Percentiles rank a stretch among this genome's conserved stretches.
These are phyloP conservation scores for Phialophora macrospora DNA, from an alignment of 2,329 filamentous ascomycete genomes.

Conservation along the genomic window DNA sequence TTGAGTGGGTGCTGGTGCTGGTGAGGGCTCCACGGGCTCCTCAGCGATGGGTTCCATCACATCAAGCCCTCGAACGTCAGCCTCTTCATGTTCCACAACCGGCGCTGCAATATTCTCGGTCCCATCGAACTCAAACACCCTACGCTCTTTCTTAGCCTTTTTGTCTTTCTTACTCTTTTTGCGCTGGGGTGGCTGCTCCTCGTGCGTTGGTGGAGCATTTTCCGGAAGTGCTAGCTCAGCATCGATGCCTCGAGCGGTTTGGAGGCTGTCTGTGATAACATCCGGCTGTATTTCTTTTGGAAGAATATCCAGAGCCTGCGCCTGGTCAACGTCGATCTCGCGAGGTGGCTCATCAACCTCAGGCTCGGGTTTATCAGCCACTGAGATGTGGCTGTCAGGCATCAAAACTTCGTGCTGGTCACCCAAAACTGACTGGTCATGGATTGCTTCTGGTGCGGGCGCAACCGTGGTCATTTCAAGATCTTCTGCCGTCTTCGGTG, in stretches of 20 bases:
- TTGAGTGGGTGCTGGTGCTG: neutral
- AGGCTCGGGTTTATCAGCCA: neutral
- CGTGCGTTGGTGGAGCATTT: neutral
- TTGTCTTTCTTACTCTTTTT: slow-evolving; percentile 36
- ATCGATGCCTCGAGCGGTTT: neutral
- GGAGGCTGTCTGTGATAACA: neutral
- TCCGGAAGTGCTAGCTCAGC: neutral
- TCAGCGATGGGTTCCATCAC: slow-evolving; percentile 4
- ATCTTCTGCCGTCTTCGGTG: neutral
- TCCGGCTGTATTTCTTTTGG: neutral
- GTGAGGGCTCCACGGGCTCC: neutral
- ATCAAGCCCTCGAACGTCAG: slow-evolving; percentile 1
- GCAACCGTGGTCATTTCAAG: neutral
- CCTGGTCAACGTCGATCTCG: neutral
- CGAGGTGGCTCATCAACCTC: neutral
- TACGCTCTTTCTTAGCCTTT: slow-evolving; percentile 25
- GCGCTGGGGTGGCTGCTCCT: slow-evolving; percentile 3
- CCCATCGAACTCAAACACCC: slow-evolving; percentile 26
- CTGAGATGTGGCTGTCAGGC: neutral
- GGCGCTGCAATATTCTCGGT: slow-evolving; percentile 12
- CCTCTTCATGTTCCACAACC: slow-evolving; percentile 7
- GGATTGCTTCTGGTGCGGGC: neutral
- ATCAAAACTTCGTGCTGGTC: neutral
- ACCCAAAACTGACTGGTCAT: neutral
- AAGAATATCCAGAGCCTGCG: neutral